Evolutionary conservation across 2,329 filamentous ascomycete species (phyloP), one percentile per base, ranked within the genome.

Genomic region (Fusarium devonianum): DNA sequence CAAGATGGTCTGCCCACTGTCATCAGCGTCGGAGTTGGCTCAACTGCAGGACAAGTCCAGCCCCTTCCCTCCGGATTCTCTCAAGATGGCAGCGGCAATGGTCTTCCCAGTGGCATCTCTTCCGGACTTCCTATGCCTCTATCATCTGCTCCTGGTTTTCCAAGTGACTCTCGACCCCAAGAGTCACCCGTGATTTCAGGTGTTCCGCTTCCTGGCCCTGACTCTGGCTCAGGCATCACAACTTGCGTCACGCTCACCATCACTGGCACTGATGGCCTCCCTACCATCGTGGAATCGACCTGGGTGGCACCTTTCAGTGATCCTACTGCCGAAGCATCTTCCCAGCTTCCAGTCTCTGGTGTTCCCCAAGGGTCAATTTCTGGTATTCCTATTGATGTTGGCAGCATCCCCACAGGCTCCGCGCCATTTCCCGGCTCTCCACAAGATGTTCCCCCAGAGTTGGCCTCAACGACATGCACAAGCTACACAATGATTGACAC

Each of bases 271-370:
- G 60, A 73, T 50, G 70, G 69, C 5, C 50, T 63, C 26, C 65
- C 68, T 9, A 73, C 71, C 8, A 59, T 71, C 9, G 49, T 73
- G 14, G 67, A 73, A 28, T 72, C 71, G 7, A 69, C 66, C 12
- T 65, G 69, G 62, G 58, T 71, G 14, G 49, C 67, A 11, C 60
- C 67, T 36, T 21, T 35, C 7, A 48, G 34, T 23, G 57, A 52
- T 9, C 52, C 59, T 18, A 38, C 35, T 9, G 36, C 45, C 18
- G 49, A 48, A 5, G 48, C 34, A 8, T 59, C 60, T 32, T 49
- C 45, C 7, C 54, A 58, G 10, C 49, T 53, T 13, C 47, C 63
- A 14, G 32, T 38, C 4, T 36, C 51, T 13, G 41, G 46, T 6
- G 19, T 40, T 8, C 56, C 56, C 2, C 48, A 57, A 11, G 47